Base-by-base conservation (phyloP, 108 stramenopile genomes). In the Nitzschia sp. region DNA sequence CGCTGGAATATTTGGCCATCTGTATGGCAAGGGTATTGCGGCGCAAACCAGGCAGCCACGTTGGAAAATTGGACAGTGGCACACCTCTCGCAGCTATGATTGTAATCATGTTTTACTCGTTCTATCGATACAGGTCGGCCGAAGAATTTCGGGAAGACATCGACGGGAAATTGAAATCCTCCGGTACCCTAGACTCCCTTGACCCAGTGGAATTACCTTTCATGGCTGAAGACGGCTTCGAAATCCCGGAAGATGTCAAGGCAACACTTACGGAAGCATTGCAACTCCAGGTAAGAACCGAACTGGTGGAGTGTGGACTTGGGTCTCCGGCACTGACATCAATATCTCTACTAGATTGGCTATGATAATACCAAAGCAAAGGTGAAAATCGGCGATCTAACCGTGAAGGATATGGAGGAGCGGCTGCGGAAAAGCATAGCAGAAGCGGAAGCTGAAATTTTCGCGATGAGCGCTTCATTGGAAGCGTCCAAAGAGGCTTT, bases 61-160 rank as follows among this genome's bases (percentile, higher is more conserved):
- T 34, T 31, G 93, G 93, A n/a, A 87, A 88, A 30, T 78, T 94
- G 26, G 93, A 94, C 75, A 46, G 67, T 17, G 72, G 78, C 29
- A 65, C 68, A 19, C 69, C 82, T 27, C 60, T 70, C 31, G 90
- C 87, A 23, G 86, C 88, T 63, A 88, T 94, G 84, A 56, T 94
- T 34, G 87, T 92, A 6, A 77, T 85, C 33, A 82, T 76, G 65
- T 94, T 94, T 48, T 94, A 80, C 62, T 74, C 82, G 30, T 84
- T 94, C 23, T 94, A 92, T 55, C 77, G 90, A 1, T 64, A 68
- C 46, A 64, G 80, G 26, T 70, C 82, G n/a, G 76, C 85, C 6
- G 85, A 83, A 64, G 54, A 79, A 18, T 75, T 91, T 24, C 32
- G 59, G 8, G 72, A 61, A 1, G 23, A 38, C 30, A 35, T 83